Evolutionary conservation across 1,284 basidiomycete genomes (phyloP).

Genomic region (Ceratobasidium sp.): DNA sequence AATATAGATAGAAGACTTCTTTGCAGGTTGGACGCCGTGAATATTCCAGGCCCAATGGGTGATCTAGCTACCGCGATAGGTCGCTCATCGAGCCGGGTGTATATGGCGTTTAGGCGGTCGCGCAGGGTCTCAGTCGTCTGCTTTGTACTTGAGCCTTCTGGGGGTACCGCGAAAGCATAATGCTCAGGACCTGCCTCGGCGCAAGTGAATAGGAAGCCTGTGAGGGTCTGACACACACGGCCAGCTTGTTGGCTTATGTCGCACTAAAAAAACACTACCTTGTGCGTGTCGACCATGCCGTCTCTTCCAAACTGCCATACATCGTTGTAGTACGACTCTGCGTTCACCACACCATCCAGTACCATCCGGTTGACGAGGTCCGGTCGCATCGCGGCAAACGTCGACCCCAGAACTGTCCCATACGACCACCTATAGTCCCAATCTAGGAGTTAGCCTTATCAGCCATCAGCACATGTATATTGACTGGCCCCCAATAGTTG

Average conservation of each 20-base stretch:
- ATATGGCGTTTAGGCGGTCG: conserved; percentile 33
- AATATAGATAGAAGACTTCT: conserved; percentile 45
- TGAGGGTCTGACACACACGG: not conserved
- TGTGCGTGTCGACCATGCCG: conserved; percentile 50
- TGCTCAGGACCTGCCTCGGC: conserved; percentile 45
- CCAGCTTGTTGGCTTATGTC: no score
- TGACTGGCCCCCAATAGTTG: conserved; percentile 32
- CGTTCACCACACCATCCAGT: conserved; percentile 52
- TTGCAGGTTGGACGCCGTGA: conserved; percentile 46
- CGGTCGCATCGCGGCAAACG: conserved; percentile 55
- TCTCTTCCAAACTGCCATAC: conserved; percentile 49
- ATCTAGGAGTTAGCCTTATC: no score
- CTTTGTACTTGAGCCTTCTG: not conserved
- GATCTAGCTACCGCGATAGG: conserved; percentile 46
- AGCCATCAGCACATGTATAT: no score
- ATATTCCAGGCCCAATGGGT: conserved; percentile 46
- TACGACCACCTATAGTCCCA: conserved; percentile 46
- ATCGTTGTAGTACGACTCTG: conserved; percentile 48
- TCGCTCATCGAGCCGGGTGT: conserved; percentile 28
- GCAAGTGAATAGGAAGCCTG: conserved; percentile 48
- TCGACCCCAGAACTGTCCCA: conserved; percentile 54
- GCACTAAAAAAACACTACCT: no score
- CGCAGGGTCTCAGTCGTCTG: conserved; percentile 43
- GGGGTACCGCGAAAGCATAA: conserved; percentile 38
- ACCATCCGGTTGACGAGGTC: conserved; percentile 53